Percentiles rank a stretch among this genome's conserved stretches.
Conservation (phyloP, 768 basidiomycete genomes). For the Amanita jacksonii region DNA sequence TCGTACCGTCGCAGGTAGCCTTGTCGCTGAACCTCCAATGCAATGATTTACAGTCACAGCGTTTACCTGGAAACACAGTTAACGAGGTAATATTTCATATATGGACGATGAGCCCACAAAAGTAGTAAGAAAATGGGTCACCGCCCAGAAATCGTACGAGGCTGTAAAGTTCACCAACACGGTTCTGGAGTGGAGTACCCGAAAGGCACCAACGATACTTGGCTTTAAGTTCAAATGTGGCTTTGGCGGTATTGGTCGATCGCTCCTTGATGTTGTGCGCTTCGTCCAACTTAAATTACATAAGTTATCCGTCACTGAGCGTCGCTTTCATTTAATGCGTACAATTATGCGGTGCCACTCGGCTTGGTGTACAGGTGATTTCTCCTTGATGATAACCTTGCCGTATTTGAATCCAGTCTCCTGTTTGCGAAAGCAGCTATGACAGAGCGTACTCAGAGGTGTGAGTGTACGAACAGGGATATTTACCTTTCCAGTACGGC, state of each 20-base stretch:
- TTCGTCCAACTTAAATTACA: slow-evolving; percentile 63
- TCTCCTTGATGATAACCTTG: slow-evolving; percentile 76
- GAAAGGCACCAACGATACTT: slow-evolving; percentile 92
- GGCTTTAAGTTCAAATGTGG: slow-evolving; percentile 81
- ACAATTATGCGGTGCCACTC: slow-evolving; percentile 79
- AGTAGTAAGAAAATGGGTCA: slow-evolving; percentile 87
- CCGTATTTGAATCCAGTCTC: slow-evolving; percentile 87
- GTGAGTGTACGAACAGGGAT: background rate
- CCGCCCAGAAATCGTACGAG: slow-evolving; percentile 88
- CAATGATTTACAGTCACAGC: slow-evolving; percentile 87
- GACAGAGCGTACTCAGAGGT: slow-evolving; percentile 3
- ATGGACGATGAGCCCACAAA: slow-evolving; percentile 44
- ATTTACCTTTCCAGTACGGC: slow-evolving; percentile 67
- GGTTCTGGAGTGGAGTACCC: slow-evolving; percentile 93
- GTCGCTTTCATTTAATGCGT: slow-evolving; percentile 18
- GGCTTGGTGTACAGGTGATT: slow-evolving; percentile 75
- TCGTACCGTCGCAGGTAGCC: slow-evolving; percentile 69
- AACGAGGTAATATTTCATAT: background rate
- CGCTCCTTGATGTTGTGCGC: slow-evolving; percentile 99
- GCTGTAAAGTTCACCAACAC: slow-evolving; percentile 98
- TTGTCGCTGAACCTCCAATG: slow-evolving; percentile 92
- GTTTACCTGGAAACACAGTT: slow-evolving; percentile 49
- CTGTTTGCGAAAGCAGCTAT: slow-evolving; percentile 84
- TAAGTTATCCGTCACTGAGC: slow-evolving; percentile 1
- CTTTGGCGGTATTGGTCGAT: slow-evolving; percentile 90